Evolutionary conservation across 2,329 filamentous ascomycete genomes (phyloP).

Genomic region (Hypomyces perniciosus): DNA sequence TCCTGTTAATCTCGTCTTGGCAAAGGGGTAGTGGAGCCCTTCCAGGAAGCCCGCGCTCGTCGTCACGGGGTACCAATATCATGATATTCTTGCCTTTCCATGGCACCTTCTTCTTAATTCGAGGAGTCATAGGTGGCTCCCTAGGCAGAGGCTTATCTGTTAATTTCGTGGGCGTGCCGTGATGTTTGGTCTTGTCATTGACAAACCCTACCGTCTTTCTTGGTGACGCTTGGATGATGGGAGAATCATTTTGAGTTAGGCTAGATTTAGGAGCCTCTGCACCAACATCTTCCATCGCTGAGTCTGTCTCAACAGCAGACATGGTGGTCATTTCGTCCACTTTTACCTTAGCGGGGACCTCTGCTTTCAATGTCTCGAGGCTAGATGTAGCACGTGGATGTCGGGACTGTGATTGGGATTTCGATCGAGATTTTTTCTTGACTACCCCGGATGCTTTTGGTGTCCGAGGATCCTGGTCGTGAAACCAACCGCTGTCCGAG

Average conservation of each 20-base stretch:
- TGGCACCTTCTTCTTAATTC: conserved; percentile 62
- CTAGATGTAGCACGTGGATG: conserved; percentile 46
- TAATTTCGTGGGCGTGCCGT: conserved; percentile 31
- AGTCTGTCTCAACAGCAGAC: conserved; percentile 26
- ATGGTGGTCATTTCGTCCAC: conserved; percentile 27
- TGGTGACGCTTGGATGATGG: conserved; percentile 3
- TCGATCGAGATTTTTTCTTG: conserved; percentile 20
- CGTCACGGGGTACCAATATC: conserved; percentile 62
- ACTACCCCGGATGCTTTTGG: conserved; percentile 34
- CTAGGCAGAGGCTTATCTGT: conserved; percentile 32
- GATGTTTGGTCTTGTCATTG: conserved; percentile 25
- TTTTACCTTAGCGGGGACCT: conserved; percentile 21
- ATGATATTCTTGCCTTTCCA: conserved; percentile 73
- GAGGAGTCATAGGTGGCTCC: conserved; percentile 42
- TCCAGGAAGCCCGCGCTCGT: conserved; percentile 55
- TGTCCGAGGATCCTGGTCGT: conserved; percentile 43
- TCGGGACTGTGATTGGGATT: conserved; percentile 22
- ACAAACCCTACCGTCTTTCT: conserved; percentile 4
- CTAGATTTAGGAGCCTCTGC: conserved; percentile 2
- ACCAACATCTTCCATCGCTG: conserved; percentile 13
- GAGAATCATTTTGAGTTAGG: not conserved
- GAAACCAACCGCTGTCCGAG: conserved; percentile 51
- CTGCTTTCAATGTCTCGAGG: conserved; percentile 48
- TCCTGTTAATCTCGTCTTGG: conserved; percentile 50
- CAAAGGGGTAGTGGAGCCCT: conserved; percentile 49